Percentiles rank a stretch among this genome's conserved stretches.
These are phyloP conservation scores for Nevesoporus exiguus DNA, from an alignment of 768 basidiomycete species.

Conservation along the genomic window DNA sequence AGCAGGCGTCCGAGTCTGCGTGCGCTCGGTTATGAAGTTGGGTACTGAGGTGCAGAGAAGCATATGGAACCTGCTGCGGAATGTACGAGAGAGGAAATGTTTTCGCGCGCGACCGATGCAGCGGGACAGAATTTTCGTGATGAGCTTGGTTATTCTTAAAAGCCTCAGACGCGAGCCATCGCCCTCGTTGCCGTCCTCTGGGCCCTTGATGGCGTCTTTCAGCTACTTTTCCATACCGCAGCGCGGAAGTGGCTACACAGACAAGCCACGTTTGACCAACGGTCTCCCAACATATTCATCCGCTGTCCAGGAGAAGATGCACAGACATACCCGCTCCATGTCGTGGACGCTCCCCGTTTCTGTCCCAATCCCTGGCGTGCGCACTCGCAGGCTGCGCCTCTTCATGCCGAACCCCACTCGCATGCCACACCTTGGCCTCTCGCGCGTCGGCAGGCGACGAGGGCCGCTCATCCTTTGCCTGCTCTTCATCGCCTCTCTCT, in stretches of 20 bases:
- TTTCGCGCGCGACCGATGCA: conserved; percentile 19
- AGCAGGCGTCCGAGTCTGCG: conserved; percentile 92
- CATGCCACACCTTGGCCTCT: conserved; percentile 52
- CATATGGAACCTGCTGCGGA: conserved; percentile 30
- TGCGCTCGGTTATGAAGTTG: conserved; percentile 63
- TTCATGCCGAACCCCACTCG: conserved; percentile 58
- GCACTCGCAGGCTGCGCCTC: conserved; percentile 52
- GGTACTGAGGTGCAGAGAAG: too few relatives aligned
- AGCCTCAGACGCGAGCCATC: conserved; percentile 11
- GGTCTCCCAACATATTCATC: conserved; percentile 50
- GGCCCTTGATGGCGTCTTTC: conserved; percentile 39
- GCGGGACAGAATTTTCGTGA: conserved; percentile 16
- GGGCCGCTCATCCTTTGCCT: conserved; percentile 52
- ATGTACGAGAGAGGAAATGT: conserved; percentile 23
- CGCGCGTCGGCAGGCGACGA: conserved; percentile 56
- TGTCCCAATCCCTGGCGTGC: conserved; percentile 58
- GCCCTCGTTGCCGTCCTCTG: conserved; percentile 9
- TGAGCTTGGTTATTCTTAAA: conserved; percentile 12
- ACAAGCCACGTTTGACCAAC: conserved; percentile 41
- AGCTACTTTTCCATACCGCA: conserved; percentile 46
- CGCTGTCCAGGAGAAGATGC: conserved; percentile 64
- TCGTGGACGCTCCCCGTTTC: conserved; percentile 61
- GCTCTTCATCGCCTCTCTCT: conserved; percentile 44
- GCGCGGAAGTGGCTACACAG: conserved; percentile 44
- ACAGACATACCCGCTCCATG: conserved; percentile 40